Percentiles rank a stretch among this genome's conserved stretches.
phyloP scores from a whole-genome alignment of 345 rosid species.

The Camelina neglecta region DNA sequence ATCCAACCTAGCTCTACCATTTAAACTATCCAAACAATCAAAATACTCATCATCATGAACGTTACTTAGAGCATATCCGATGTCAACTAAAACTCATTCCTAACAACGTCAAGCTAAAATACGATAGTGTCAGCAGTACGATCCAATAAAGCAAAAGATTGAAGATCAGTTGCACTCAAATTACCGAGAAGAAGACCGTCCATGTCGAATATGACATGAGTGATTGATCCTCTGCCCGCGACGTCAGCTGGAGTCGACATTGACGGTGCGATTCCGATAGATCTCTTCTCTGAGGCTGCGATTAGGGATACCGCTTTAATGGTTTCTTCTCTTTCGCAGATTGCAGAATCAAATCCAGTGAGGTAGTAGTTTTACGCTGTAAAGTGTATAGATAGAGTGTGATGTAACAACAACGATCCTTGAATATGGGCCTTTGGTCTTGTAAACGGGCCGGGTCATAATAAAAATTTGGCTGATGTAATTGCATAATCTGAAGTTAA shows the following conservation, averaged over 20 bases:
- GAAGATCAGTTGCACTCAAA: conserved; percentile 5
- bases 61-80: neutral
- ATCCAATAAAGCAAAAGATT: neutral
- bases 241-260: conserved; percentile 30
- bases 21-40: conserved; percentile 5
- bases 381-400: neutral
- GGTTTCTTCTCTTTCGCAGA: conserved; percentile 4
- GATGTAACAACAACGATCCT: neutral
- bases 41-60: neutral
- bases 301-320: neutral
- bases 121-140: neutral
- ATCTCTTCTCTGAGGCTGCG: conserved; percentile 17
- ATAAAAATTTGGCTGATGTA: neutral
- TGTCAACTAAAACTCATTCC: neutral
- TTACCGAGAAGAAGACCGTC: conserved; percentile 95
- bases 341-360: conserved; percentile 17
- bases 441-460: conserved; percentile 1
- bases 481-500: neutral
- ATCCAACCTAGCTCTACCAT: neutral
- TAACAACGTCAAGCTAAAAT: neutral
- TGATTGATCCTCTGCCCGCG: conserved; percentile 52
- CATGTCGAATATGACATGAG: conserved; percentile 95
- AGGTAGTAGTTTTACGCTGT: neutral
- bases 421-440: neutral
- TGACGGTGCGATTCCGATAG: neutral